Conservation (phyloP, 2,329 filamentous ascomycete species). For the Tolypocladium paradoxum region DNA sequence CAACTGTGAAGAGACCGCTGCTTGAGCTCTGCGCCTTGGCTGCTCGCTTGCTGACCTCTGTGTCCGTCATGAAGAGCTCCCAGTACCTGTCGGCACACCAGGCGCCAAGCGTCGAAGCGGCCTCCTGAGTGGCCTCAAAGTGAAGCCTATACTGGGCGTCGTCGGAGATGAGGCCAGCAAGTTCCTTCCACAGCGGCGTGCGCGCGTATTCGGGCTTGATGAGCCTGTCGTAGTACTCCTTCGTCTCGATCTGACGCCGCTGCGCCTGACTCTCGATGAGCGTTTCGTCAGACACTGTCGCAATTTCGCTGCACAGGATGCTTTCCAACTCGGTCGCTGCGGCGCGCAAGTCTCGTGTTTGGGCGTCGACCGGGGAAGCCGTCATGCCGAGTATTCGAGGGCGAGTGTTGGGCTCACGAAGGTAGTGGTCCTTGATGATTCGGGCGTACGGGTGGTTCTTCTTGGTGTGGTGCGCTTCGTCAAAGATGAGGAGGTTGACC, state of each 20-base stretch:
- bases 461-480: slow-evolving; percentile 94
- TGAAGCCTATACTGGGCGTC: slow-evolving; percentile 40
- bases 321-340: slow-evolving; percentile 66
- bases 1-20: slow-evolving; percentile 15
- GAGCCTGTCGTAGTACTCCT: slow-evolving; percentile 32
- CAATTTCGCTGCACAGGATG: slow-evolving; percentile 72
- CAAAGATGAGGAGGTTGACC: slow-evolving; percentile 87
- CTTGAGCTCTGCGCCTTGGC: slow-evolving; percentile 32
- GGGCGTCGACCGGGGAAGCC: slow-evolving; percentile 83
- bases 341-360: slow-evolving; percentile 53
- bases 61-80: slow-evolving; percentile 56
- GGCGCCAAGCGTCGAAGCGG: slow-evolving; percentile 57
- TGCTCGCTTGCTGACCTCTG: slow-evolving; percentile 50
- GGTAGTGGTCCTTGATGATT: slow-evolving; percentile 83
- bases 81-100: slow-evolving; percentile 84
- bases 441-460: slow-evolving; percentile 83
- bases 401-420: slow-evolving; percentile 34
- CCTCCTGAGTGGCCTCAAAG: slow-evolving; percentile 47
- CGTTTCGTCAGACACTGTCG: slow-evolving; percentile 47
- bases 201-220: slow-evolving; percentile 33
- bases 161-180: slow-evolving; percentile 35
- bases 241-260: slow-evolving; percentile 38
- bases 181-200: slow-evolving; percentile 51
- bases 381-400: slow-evolving; percentile 94
- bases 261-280: slow-evolving; percentile 12